These are phyloP conservation scores for Kwoniella dendrophila DNA, from an alignment of 768 basidiomycete species.

Conservation along the genomic window DNA sequence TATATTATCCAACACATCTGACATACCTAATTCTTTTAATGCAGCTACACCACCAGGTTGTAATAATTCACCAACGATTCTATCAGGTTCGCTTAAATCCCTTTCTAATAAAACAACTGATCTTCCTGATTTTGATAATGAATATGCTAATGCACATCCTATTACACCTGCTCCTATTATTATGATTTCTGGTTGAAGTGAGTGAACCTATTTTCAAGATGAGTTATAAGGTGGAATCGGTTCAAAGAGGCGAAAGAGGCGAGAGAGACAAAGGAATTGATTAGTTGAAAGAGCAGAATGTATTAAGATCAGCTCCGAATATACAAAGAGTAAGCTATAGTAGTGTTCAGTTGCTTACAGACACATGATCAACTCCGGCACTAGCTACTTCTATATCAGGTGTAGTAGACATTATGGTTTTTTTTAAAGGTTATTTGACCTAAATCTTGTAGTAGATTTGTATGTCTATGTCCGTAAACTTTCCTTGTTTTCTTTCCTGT, in stretches of 20 bases:
- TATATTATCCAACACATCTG: slow-evolving; percentile 76
- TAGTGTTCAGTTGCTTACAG: slow-evolving; percentile 5
- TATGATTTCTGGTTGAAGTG: slow-evolving; percentile 59
- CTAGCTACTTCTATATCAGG: slow-evolving; percentile 14
- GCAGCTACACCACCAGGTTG: slow-evolving; percentile 88
- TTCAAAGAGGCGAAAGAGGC: too few species aligned
- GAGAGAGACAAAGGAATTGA: too few species aligned
- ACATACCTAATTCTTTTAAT: slow-evolving; percentile 75
- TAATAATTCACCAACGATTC: slow-evolving; percentile 94
- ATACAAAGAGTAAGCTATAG: too few species aligned
- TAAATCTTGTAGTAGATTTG: not conserved
- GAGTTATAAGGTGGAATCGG: not conserved
- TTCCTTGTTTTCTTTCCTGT: not conserved
- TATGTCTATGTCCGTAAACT: not conserved
- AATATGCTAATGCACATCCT: slow-evolving; percentile 82
- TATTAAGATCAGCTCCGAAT: too few species aligned
- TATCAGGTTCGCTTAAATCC: slow-evolving; percentile 86
- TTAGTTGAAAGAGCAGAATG: too few species aligned
- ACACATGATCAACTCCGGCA: slow-evolving; percentile 14
- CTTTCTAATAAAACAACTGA: slow-evolving; percentile 85
- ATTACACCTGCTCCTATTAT: slow-evolving; percentile 92
- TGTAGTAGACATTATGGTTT: slow-evolving; percentile 18
- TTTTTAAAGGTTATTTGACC: too few species aligned
- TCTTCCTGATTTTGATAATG: slow-evolving; percentile 71
- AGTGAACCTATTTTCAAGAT: slow-evolving; percentile 40